Percentiles rank a stretch among this genome's conserved stretches.
Evolutionary conservation across 441 rosid species (phyloP).

Genomic region (Populus hybrid): DNA sequence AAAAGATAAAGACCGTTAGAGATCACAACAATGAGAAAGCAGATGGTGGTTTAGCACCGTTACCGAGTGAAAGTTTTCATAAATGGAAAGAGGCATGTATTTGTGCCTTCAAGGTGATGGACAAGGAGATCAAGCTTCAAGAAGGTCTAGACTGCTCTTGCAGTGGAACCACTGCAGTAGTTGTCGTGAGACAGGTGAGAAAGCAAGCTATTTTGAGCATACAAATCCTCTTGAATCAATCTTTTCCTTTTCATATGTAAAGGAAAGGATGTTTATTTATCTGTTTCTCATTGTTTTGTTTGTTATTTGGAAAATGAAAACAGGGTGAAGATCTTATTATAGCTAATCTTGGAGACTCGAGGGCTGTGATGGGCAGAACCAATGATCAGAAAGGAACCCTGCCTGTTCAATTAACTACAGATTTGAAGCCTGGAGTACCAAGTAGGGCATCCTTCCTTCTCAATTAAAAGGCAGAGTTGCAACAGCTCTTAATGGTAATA

Average conservation of each 20-base stretch:
- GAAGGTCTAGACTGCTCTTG: slow-evolving; percentile 54
- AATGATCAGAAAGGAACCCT: slow-evolving; percentile 34
- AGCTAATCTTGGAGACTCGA: slow-evolving; percentile 89
- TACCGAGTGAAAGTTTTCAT: slow-evolving; percentile 18
- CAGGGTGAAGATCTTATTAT: slow-evolving; percentile 72
- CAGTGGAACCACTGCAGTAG: slow-evolving; percentile 83
- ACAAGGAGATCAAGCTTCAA: slow-evolving; percentile 63
- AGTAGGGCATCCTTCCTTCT: slow-evolving; percentile 36
- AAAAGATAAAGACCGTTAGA: slow-evolving; percentile 2
- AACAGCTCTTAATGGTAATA: not conserved
- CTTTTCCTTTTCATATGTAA: not conserved
- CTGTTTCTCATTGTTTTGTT: not conserved
- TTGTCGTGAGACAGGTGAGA: slow-evolving; percentile 59
- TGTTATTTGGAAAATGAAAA: not conserved
- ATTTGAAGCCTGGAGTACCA: slow-evolving; percentile 71
- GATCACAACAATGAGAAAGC: slow-evolving; percentile 2
- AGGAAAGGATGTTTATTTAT: not conserved
- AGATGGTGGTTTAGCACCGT: slow-evolving; percentile 3
- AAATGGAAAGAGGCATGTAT: slow-evolving; percentile 51
- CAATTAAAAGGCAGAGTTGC: not conserved
- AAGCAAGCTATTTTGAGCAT: not conserved
- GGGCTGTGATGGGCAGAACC: slow-evolving; percentile 64
- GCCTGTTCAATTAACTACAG: slow-evolving; percentile 64
- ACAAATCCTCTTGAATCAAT: not conserved
- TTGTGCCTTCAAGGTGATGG: slow-evolving; percentile 60